phyloP scores from a whole-genome alignment of 2,329 filamentous ascomycete genomes.

The Ceratocystis diversiconidia region DNA sequence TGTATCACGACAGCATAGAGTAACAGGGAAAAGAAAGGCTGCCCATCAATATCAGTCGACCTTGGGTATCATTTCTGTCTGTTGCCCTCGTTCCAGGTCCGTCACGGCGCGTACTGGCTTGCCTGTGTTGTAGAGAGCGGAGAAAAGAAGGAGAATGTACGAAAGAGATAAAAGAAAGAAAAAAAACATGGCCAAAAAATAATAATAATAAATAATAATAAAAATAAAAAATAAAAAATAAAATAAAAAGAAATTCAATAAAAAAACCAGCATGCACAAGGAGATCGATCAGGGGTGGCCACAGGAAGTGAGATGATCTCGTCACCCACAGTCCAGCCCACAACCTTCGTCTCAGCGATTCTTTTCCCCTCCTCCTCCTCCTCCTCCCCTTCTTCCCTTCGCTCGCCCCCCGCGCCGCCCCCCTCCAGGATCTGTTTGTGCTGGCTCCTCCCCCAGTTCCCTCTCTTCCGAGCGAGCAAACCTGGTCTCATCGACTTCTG shows the following conservation, averaged over 20 bases:
- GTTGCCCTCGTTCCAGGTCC: no score
- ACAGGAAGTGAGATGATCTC: conserved; percentile 6
- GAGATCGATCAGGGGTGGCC: neutral
- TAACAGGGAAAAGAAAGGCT: neutral
- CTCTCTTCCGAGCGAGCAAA: no score
- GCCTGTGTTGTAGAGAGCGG: neutral
- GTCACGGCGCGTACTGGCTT: neutral
- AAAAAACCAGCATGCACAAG: neutral
- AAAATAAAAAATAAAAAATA: no score
- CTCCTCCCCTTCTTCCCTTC: neutral
- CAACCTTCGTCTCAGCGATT: neutral
- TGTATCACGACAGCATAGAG: neutral
- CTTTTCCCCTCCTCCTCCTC: neutral
- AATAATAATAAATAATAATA: neutral
- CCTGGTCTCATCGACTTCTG: no score
- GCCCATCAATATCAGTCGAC: no score
- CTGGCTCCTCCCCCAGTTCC: neutral
- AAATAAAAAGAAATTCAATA: neutral
- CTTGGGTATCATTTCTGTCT: no score
- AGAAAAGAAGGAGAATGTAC: neutral
- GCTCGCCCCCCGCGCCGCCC: neutral
- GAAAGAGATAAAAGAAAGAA: neutral
- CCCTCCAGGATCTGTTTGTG: neutral
- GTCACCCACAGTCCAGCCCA: neutral
- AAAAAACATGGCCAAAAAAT: neutral